Base-by-base conservation (phyloP, 2,329 filamentous ascomycete genomes). In the Aureobasidium sp. region DNA sequence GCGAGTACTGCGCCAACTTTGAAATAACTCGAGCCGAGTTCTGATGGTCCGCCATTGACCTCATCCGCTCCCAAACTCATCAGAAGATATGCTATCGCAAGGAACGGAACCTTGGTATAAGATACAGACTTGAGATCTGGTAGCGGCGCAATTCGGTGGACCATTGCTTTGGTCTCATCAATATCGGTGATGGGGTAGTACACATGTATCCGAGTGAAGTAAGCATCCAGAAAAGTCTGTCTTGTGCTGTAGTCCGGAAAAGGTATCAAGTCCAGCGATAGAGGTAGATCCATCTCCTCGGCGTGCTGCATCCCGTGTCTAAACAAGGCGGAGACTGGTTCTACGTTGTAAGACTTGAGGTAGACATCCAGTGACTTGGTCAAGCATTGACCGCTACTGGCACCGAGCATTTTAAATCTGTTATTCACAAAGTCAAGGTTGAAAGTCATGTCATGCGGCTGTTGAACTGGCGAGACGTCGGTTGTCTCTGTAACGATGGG, bases 1-100 rank as follows among this genome's bases (percentile, higher is more conserved):
- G 47, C 58, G 9, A 61, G 47, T 34, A 22, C 47, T 2, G 58
- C 58, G 17, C 58, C 58, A 2, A 61, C 47, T 11, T 25, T 39
- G 25, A 61, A 37, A 25, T 61, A 61, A n/a, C 44, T 42, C 14
- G 36, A 25, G 27, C 58, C 58, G 25, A 44, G 29, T 0, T 53
- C 58, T 14, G 45, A 52, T 22, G 58, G 36, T 17, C 14, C 27
- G 20, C 37, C 47, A n/a, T 61, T 9, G 6, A 45, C 12, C 20
- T 61, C 58, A 53, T 61, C 58, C 25, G 58, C 58, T 6, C 58
- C 58, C 12, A 61, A 1, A 52, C 58, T 61, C 58, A 61, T 52
- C 34, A 61, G 15, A 1, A 61, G 27, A 52, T 61, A 61, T 34
- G 58, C 58, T 3, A 29, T 61, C 7, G 58, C 58, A 2, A 61